These are phyloP conservation scores for Scleroderma citrinum DNA, from an alignment of 768 basidiomycete species.

Conservation along the genomic window DNA sequence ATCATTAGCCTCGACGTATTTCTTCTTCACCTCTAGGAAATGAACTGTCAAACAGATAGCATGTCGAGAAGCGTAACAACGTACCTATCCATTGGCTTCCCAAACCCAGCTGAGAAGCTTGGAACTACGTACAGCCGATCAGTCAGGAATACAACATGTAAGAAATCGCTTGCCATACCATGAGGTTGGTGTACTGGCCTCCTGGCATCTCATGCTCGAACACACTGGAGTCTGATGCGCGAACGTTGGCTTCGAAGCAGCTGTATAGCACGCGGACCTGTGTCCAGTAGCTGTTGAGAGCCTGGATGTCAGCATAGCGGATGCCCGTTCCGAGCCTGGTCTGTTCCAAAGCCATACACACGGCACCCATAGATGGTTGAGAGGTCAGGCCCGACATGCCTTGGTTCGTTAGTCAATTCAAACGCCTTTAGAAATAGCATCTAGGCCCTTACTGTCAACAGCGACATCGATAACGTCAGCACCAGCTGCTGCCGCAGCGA, in stretches of 20 bases:
- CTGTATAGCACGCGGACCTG: conserved; percentile 92
- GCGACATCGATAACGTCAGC: conserved; percentile 98
- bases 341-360: conserved; percentile 93
- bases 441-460: conserved; percentile 76
- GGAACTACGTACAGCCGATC: conserved; percentile 60
- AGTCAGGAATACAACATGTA: conserved; percentile 10
- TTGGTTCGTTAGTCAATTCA: conserved; percentile 28
- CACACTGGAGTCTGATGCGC: conserved; percentile 94
- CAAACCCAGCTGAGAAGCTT: conserved; percentile 94
- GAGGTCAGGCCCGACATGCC: conserved; percentile 99
- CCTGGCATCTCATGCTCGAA: conserved; percentile 99
- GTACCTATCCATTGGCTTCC: conserved; percentile 92
- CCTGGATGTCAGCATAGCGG: conserved; percentile 93
- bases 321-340: conserved; percentile 92
- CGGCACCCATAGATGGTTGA: conserved; percentile 98
- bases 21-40: conserved; percentile 86
- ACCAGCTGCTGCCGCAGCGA: conserved; percentile 93
- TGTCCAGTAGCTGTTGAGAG: conserved; percentile 96
- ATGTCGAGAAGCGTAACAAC: conserved; percentile 13
- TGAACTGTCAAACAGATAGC: conserved; percentile 3
- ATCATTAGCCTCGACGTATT: conserved; percentile 96
- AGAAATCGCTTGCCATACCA: conserved; percentile 48
- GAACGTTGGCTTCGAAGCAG: conserved; percentile 98
- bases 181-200: conserved; percentile 90
- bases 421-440: background rate